Base-by-base conservation (phyloP, 2,329 filamentous ascomycete genomes). In the Epichloe aotearoae region DNA sequence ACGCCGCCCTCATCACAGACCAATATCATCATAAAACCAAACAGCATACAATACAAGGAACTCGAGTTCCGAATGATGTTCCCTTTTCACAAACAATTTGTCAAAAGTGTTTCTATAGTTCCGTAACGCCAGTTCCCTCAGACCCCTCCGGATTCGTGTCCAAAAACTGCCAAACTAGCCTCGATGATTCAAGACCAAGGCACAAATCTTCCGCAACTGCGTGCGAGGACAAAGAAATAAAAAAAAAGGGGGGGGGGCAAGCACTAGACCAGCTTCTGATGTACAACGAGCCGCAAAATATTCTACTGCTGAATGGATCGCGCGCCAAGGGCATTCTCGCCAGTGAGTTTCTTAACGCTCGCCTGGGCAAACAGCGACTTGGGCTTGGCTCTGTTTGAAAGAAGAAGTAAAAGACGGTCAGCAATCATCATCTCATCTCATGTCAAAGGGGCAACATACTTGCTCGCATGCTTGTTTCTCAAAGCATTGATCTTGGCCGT, bases 401-500 rank as follows among this genome's bases (percentile, higher is more conserved):
- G 23, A 20, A 17, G 17, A 43, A 20, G 46, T 36, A 19, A 49
- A 30, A 7, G 20, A 42, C 3, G 2, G 42, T 30, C 30, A 30
- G 30, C 30, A 11, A 30, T 10, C 30, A 10, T 10, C 30, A 11
- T 30, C 30, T 4, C 30, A 11, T 30, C 30, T 30, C 30, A 30
- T 11, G 30, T 14, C 23, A n/a, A 38, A 39, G 17, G 23, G 14
- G 5, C 39, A 44, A 75, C 79, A 64, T 74, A 88, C 84, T 89
- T 91, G 70, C 77, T 77, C 55, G 82, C 82, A 62, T 88, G 83
- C 73, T 88, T 89, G 70, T 80, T 86, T 69, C 86, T 85, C 67
- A 90, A 80, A 40, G 84, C 83, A 56, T 77, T 84, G 60, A 93
- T 78, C 76, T 93, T 93, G 66, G 86, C 83, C 17, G 83, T 86